Percentiles rank a stretch among this genome's conserved stretches.
phyloP scores from a whole-genome alignment of 495 filamentous ascomycete species.

The Tuber aestivum region DNA sequence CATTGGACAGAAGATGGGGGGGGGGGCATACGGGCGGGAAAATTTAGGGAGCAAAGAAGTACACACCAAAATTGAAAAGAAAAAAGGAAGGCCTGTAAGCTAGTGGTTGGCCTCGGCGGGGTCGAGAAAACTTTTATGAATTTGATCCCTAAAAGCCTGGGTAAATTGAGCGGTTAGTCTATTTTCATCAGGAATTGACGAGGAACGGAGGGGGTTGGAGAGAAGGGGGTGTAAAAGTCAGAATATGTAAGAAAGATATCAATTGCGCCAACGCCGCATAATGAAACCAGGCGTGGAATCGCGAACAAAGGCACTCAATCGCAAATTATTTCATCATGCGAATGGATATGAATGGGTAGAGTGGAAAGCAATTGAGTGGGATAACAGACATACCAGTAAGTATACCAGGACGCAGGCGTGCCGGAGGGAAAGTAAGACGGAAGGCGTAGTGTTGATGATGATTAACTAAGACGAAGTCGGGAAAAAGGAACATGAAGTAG shows the following conservation, averaged over 20 bases:
- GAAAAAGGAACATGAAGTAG: conserved; percentile 15
- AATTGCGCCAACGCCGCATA: conserved; percentile 60
- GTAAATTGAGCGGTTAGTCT: not conserved
- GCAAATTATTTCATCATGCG: conserved; percentile 96
- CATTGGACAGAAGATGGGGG: conserved; percentile 51
- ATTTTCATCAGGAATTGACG: not conserved
- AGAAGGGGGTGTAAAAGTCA: conserved; percentile 50
- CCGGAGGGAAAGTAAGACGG: not conserved
- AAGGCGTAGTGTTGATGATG: conserved; percentile 20
- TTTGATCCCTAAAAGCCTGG: not conserved
- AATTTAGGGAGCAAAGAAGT: not conserved
- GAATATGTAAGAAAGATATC: conserved; percentile 99
- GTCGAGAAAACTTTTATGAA: not conserved
- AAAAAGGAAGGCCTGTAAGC: not conserved
- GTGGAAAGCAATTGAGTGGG: conserved; percentile 13
- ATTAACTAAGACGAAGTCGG: conserved; percentile 23
- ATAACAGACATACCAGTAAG: conserved; percentile 26
- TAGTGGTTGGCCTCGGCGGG: not conserved
- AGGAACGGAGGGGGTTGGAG: not conserved
- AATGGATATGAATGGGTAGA: conserved; percentile 28
- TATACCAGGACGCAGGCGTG: not conserved
- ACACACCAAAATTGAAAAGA: not conserved
- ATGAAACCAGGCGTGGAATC: conserved; percentile 81
- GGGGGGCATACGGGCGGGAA: not conserved
- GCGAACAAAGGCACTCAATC: conserved; percentile 73